phyloP scores from a whole-genome alignment of 1,284 basidiomycete species.

The Thelephora terrestris region DNA sequence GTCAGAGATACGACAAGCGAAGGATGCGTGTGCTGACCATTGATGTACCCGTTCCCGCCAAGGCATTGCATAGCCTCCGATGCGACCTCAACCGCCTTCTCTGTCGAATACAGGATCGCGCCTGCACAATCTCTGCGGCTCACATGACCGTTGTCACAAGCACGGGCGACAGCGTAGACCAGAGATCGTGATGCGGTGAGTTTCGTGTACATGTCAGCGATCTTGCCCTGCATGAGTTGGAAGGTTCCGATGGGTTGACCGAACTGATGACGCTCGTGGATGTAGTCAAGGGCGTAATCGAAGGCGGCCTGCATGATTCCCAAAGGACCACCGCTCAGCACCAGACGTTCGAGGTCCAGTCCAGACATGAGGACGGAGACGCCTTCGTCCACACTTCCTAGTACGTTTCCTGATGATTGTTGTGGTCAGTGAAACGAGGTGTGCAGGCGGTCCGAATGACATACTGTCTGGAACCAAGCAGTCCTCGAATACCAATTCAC shows the following conservation, averaged over 20 bases:
- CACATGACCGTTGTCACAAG: conserved; percentile 76
- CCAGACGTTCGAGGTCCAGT: conserved; percentile 85
- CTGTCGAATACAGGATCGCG: conserved; percentile 85
- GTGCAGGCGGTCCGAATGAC: conserved; percentile 4
- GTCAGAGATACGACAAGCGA: background rate
- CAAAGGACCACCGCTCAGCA: conserved; percentile 79
- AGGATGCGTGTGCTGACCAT: background rate
- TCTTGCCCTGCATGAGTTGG: conserved; percentile 89
- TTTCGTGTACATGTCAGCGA: conserved; percentile 95
- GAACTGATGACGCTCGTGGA: conserved; percentile 89
- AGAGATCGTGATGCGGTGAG: conserved; percentile 83
- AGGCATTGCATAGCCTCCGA: conserved; percentile 87
- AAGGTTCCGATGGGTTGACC: conserved; percentile 82
- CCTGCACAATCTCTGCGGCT: conserved; percentile 90
- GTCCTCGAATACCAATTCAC: conserved; percentile 88
- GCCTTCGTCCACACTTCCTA: conserved; percentile 74
- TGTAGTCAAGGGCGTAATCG: conserved; percentile 80
- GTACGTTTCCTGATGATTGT: conserved; percentile 58
- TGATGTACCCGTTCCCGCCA: conserved; percentile 77
- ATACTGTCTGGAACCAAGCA: conserved; percentile 79
- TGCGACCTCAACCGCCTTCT: conserved; percentile 84
- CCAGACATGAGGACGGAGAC: conserved; percentile 91
- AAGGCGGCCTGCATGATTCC: conserved; percentile 93
- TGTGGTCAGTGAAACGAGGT: background rate
- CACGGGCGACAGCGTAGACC: conserved; percentile 86